Evolutionary conservation across 805 yeast species (phyloP), one percentile per base, ranked within the genome.

Genomic region (Starmerella powellii): DNA sequence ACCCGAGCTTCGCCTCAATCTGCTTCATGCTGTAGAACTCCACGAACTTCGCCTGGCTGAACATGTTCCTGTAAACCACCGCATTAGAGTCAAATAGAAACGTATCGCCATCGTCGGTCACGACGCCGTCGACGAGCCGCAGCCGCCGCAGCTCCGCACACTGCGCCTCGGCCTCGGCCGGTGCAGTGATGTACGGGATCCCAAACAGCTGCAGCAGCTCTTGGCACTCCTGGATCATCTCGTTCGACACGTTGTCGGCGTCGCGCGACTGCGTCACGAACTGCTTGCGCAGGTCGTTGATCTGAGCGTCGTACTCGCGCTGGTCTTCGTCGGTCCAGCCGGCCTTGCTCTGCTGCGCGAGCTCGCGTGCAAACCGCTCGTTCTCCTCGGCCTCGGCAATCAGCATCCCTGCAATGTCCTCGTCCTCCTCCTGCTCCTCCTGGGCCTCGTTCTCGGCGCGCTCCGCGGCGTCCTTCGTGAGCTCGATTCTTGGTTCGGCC

Each of bases 91-190:
- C 97, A 66, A 91, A 91, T 29, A 91, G 61, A 53, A 91, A 91
- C 38, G 94, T 86, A 70, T 91, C 99, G 51, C 95, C 84, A 65
- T 91, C 99, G 62, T 91, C 99, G 0, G 98, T 91, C 19, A 91
- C 78, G 5, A 91, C 80, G 0, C 98, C 99, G 60, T 91, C 97
- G 3, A 88, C 95, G 16, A 91, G 64, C 0, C 72, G 74, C 18
- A 86, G 59, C n/a, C 61, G 56, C 31, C 75, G 60, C 6, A 91
- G 62, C 50, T 80, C 83, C 0, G 95, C 95, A 63, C 99, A 91
- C 56, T 91, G 98, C 0, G 98, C 97, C 63, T 91, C 99, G 1
- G 98, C 98, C 62, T 91, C 99, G 87, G 85, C 85, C 1, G 98
- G 99, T 0, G 98, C 96, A 0, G 94, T 83, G 8, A 91, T 72